Evolutionary conservation across 2,329 filamentous ascomycete genomes (phyloP).

Genomic region (Aspergillus fumigatiaffinis): DNA sequence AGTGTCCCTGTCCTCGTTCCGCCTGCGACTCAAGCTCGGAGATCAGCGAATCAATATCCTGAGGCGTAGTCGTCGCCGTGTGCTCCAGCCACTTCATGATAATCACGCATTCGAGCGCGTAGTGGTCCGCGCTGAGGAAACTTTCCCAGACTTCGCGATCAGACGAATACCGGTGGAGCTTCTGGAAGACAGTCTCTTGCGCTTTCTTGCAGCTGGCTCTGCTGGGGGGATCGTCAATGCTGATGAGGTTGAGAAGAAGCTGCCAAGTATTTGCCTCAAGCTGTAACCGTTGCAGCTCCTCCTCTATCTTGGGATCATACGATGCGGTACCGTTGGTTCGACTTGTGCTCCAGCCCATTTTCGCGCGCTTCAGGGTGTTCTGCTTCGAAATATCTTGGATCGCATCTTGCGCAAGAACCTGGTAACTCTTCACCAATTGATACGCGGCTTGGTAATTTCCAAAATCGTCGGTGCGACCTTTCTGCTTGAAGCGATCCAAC

Average conservation of each 20-base stretch:
- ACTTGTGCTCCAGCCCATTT: constrained; percentile 26
- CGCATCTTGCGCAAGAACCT: constrained; percentile 51
- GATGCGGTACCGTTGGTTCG: constrained; percentile 14
- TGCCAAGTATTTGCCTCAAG: constrained; percentile 90
- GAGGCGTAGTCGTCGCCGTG: constrained; percentile 63
- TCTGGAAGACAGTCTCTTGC: constrained; percentile 39
- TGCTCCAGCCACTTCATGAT: constrained; percentile 84
- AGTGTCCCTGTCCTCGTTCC: constrained; percentile 70
- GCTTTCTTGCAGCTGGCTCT: constrained; percentile 34
- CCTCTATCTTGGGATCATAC: constrained; percentile 24
- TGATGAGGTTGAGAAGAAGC: constrained; percentile 70
- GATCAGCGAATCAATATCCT: constrained; percentile 71
- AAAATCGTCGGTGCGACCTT: constrained; percentile 48
- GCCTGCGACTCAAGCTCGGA: constrained; percentile 71
- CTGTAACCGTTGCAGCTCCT: constrained; percentile 59
- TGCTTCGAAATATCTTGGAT: constrained; percentile 42
- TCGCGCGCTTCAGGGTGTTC: constrained; percentile 38
- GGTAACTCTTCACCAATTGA: constrained; percentile 63
- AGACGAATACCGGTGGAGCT: constrained; percentile 53
- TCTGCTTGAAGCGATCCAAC: constrained; percentile 69
- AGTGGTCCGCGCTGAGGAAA: constrained; percentile 69
- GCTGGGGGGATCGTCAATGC: constrained; percentile 59
- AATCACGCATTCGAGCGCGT: constrained; percentile 72
- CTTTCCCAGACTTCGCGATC: constrained; percentile 65
- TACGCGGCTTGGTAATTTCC: constrained; percentile 62